These are phyloP conservation scores for Buxus sempervirens DNA, from an alignment of 164 flowering plant genomes.

Conservation along the genomic window DNA sequence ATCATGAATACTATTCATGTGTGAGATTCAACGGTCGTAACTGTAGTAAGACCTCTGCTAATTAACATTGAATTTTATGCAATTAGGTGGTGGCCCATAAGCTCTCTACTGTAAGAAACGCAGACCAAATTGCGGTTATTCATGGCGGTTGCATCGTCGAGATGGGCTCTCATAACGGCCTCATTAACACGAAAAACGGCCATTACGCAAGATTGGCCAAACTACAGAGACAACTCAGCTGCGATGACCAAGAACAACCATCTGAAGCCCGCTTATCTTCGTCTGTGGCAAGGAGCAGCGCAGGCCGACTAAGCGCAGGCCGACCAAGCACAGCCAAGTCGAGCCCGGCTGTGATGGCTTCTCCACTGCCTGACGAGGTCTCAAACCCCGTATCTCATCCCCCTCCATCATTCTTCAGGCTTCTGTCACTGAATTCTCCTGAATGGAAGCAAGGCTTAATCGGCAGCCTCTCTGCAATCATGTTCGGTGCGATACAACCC, in stretches of 20 bases:
- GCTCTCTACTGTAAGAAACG: slow-evolving; percentile 68
- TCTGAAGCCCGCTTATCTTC: slow-evolving; percentile 23
- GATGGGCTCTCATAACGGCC: slow-evolving; percentile 64
- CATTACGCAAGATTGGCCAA: slow-evolving; percentile 72
- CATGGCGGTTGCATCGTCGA: slow-evolving; percentile 55
- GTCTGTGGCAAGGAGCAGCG: slow-evolving; percentile 53
- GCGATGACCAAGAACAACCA: slow-evolving; percentile 37
- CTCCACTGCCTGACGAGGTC: slow-evolving; percentile 31
- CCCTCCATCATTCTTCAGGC: slow-evolving; percentile 64
- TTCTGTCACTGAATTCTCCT: slow-evolving; percentile 53
- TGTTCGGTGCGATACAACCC: slow-evolving; percentile 78
- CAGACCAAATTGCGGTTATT: slow-evolving; percentile 78
- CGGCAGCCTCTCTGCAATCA: slow-evolving; percentile 68
- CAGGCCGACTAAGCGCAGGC: slow-evolving; percentile 46
- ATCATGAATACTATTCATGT: too few species aligned
- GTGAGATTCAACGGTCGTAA: not conserved
- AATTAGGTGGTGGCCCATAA: slow-evolving; percentile 86
- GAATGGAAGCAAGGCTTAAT: slow-evolving; percentile 76
- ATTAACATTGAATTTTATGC: not conserved
- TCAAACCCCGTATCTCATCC: slow-evolving; percentile 23
- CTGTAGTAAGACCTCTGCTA: not conserved
- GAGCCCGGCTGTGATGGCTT: slow-evolving; percentile 46
- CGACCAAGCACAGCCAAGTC: slow-evolving; percentile 45
- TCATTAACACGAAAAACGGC: slow-evolving; percentile 49
- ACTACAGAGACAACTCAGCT: slow-evolving; percentile 65